Base-by-base conservation (phyloP, 2,329 filamentous ascomycete species). In the Colletotrichum plurivorum region DNA sequence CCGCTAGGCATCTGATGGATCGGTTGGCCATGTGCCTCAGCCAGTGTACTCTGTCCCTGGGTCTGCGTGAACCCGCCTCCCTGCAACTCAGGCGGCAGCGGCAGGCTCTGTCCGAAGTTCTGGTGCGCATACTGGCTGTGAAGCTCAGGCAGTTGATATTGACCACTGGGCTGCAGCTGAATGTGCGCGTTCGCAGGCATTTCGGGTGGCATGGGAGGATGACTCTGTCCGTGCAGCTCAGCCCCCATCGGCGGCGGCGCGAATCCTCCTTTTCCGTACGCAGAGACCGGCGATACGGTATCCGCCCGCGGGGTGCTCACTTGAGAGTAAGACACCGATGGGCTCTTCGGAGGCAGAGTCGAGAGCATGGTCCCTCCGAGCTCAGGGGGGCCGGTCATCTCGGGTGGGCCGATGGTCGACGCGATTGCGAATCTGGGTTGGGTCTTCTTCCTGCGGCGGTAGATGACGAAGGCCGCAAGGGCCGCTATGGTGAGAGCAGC, bases 401-500 rank as follows among this genome's bases (percentile, higher is more conserved):
- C 59, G 12, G 56, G 43, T 6, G 57, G 63, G 4, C 39, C 60
- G 4, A 20, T 73, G 73, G 4, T 74, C 70, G 10, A 75, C 60
- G 22, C 67, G 63, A 43, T 73, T 49, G 9, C 71, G 56, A 15
- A 62, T 48, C n/a, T 64, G 48, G 15, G 70, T 67, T 3, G 65
- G 31, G 9, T 58, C 27, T 75, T 78, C 36, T 76, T 78, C 45
- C 73, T 77, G 49, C 75, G 78, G 25, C 81, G 73, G 49, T 83
- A 76, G 73, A 84, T 79, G 63, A 84, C 76, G 25, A 80, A 76
- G 0, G 76, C 69, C 0, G 77, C 78, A 0, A 72, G 74, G 6
- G 77, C 77, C 5, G 78, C 72, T 10, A 74, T 73, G 8, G 76
- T 60, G 9, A 75, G 2, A 16, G 27, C 67, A 2, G 63, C 63